Conservation (phyloP, 192 early-diverging fungal species). For the Coemansia sp. region DNA sequence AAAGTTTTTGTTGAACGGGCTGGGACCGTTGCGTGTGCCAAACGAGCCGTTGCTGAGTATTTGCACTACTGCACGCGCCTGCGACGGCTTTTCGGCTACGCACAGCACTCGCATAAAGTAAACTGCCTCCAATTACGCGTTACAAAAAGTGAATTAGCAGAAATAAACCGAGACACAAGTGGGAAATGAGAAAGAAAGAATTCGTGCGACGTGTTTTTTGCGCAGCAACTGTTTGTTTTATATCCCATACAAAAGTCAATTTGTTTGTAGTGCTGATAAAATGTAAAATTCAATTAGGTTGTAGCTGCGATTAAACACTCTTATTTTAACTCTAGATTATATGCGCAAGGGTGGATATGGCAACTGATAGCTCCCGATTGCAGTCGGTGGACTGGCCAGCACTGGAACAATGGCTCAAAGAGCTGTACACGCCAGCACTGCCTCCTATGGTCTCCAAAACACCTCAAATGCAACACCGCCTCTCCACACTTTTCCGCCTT, state of each 20-base stretch:
- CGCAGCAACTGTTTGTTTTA: not conserved
- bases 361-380: not conserved
- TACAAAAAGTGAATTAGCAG: slow-evolving; percentile 11
- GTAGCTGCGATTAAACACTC: not conserved
- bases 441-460: slow-evolving; percentile 21
- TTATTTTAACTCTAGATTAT: not conserved
- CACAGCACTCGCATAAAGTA: slow-evolving; percentile 77
- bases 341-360: not conserved
- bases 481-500: slow-evolving; percentile 17
- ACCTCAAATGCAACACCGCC: slow-evolving; percentile 13
- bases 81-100: slow-evolving; percentile 94
- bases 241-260: slow-evolving; percentile 3
- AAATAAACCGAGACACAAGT: slow-evolving; percentile 5
- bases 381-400: slow-evolving; percentile 14
- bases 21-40: slow-evolving; percentile 22
- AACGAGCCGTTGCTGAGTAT: slow-evolving; percentile 67
- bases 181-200: not conserved
- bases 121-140: not conserved
- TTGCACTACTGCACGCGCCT: slow-evolving; percentile 75
- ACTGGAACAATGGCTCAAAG: slow-evolving; percentile 32
- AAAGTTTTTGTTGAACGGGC: slow-evolving; percentile 78
- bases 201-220: not conserved
- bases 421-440: slow-evolving; percentile 30
- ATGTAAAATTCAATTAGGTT: not conserved
- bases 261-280: not conserved